These are phyloP conservation scores for Hordeum pubiflorum DNA, from an alignment of 202 grass and related monocot species.

Conservation along the genomic window DNA sequence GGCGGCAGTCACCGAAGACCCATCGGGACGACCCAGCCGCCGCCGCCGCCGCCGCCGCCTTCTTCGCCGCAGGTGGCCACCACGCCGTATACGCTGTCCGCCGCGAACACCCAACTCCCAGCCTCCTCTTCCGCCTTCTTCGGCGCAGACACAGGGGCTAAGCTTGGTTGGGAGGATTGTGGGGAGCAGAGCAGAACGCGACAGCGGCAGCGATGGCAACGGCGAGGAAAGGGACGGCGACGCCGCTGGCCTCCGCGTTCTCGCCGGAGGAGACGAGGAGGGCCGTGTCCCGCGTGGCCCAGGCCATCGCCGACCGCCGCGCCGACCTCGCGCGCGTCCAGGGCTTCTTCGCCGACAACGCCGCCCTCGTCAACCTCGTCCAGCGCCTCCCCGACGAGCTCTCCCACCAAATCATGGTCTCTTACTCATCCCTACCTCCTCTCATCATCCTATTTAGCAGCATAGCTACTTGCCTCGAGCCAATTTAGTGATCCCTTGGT, in stretches of 20 bases:
- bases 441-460: neutral
- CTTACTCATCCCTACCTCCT: neutral
- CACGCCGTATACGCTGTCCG: no score
- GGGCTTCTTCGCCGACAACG: slow-evolving; percentile 63
- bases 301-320: slow-evolving; percentile 40
- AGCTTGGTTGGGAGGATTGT: neutral
- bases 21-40: no score
- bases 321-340: slow-evolving; percentile 47
- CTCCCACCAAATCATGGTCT: slow-evolving; percentile 84
- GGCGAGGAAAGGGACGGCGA: slow-evolving; percentile 46
- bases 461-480: neutral
- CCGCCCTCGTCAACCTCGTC: slow-evolving; percentile 59
- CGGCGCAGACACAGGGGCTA: neutral
- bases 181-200: neutral
- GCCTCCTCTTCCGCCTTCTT: neutral
- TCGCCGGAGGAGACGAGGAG: slow-evolving; percentile 45
- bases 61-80: no score
- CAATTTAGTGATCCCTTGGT: neutral
- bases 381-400: slow-evolving; percentile 67
- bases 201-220: slow-evolving; percentile 11
- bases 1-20: no score
- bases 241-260: slow-evolving; percentile 44
- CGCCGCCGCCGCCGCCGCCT: no score
- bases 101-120: neutral
- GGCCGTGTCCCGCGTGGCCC: slow-evolving; percentile 44